Conservation (phyloP, 163 green algal species). For the Chlamydomonas reinhardtii region DNA sequence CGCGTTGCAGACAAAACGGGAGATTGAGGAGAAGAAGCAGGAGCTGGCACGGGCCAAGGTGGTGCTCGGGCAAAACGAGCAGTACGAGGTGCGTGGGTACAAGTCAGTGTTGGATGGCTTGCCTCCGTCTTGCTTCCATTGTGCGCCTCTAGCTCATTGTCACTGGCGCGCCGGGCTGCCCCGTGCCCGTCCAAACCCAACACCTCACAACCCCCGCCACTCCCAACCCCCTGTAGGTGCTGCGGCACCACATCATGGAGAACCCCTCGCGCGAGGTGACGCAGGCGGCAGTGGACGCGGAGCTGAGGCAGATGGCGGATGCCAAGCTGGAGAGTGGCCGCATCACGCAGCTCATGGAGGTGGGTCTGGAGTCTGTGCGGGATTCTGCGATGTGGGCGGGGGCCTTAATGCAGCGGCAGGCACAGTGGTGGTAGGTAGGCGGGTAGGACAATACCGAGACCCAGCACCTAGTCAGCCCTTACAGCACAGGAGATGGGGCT, state of each 20-base stretch:
- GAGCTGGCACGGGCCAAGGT: conserved; percentile 37
- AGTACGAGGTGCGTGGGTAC: conserved; percentile 38
- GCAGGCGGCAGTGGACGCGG: conserved; percentile 46
- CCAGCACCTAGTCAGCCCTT: no score
- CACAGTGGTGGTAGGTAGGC: no score
- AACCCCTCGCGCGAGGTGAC: conserved; percentile 44
- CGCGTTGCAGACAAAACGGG: conserved; percentile 7
- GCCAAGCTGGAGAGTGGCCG: conserved; percentile 27
- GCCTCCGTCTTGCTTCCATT: no score
- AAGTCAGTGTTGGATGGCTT: no score
- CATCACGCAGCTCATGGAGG: conserved; percentile 52
- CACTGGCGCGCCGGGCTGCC: no score
- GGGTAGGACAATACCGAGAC: no score
- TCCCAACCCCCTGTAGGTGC: conserved; percentile 4
- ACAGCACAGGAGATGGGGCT: no score
- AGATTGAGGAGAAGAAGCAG: conserved; percentile 46
- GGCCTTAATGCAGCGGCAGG: no score
- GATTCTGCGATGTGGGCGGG: no score
- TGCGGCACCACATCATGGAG: conserved; percentile 47
- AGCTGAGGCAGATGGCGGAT: conserved; percentile 38
- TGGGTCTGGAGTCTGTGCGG: conserved; percentile 6
- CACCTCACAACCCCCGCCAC: no score
- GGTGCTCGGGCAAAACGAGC: conserved; percentile 44
- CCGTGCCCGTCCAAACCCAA: no score
- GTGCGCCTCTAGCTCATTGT: no score